phyloP scores from a whole-genome alignment of 495 filamentous ascomycete genomes.

The Podospora pseudocomata region DNA sequence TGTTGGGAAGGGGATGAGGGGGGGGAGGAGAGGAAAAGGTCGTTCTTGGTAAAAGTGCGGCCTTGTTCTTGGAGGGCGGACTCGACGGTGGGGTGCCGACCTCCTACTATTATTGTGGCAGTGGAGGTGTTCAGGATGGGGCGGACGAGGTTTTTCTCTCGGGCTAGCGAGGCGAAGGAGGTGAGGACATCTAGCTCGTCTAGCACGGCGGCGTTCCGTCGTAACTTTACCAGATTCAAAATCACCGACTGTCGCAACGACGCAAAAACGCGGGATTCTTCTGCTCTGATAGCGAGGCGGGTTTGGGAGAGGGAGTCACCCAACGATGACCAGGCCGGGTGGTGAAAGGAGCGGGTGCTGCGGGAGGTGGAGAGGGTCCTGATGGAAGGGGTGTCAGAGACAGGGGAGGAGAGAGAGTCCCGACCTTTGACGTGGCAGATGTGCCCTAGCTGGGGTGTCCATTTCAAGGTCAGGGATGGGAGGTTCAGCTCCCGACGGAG shows the following conservation, averaged over 20 bases:
- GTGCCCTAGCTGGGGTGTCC: conserved; percentile 80
- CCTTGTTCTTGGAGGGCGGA: conserved; percentile 74
- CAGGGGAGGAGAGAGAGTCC: conserved; percentile 37
- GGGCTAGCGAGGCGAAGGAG: conserved; percentile 74
- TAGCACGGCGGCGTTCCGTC: conserved; percentile 81
- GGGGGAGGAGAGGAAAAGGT: conserved; percentile 60
- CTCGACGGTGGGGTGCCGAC: conserved; percentile 87
- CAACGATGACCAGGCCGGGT: conserved; percentile 76
- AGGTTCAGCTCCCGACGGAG: conserved; percentile 54
- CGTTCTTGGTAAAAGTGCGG: conserved; percentile 78
- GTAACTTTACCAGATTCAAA: conserved; percentile 71
- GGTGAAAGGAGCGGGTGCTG: conserved; percentile 78
- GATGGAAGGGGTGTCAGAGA: conserved; percentile 50
- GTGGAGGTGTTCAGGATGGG: conserved; percentile 62
- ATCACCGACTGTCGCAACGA: conserved; percentile 71
- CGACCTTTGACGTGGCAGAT: conserved; percentile 88
- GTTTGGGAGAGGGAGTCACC: conserved; percentile 69
- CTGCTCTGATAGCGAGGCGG: conserved; percentile 69
- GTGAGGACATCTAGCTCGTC: conserved; percentile 89
- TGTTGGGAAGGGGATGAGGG: conserved; percentile 5
- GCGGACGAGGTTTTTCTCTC: conserved; percentile 66
- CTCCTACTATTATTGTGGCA: conserved; percentile 60
- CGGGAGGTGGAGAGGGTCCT: conserved; percentile 72
- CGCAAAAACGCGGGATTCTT: conserved; percentile 73
- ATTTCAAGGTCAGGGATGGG: conserved; percentile 67